A percentile compares a stretch with the other conserved stretches of the same genome.
phyloP scores from a whole-genome alignment of 306 rosid species.

The Quillaja saponaria region DNA sequence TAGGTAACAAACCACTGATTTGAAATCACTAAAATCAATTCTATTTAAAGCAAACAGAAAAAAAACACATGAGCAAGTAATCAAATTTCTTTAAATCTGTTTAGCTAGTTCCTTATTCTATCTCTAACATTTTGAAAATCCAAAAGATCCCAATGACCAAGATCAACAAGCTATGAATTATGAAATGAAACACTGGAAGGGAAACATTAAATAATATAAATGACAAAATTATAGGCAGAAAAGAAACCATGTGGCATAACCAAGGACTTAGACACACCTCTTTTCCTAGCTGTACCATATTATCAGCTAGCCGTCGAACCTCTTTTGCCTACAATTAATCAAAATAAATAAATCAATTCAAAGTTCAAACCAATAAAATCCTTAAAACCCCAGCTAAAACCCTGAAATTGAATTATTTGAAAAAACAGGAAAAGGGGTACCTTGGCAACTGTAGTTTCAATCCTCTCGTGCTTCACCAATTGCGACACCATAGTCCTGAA shows the following conservation, averaged over 20 bases:
- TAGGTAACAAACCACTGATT: no score
- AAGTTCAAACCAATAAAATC: not conserved
- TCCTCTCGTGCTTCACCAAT: slow-evolving; percentile 92
- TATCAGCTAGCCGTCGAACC: slow-evolving; percentile 83
- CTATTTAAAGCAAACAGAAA: no score
- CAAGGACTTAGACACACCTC: slow-evolving; percentile 47
- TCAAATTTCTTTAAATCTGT: no score
- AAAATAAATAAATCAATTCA: not conserved
- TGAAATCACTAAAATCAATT: no score
- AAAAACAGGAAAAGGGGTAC: slow-evolving; percentile 18
- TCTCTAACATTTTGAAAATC: not conserved
- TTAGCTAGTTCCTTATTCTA: not conserved
- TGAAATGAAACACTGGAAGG: no score
- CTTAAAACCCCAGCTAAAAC: slow-evolving; percentile 8
- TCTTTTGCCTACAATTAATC: slow-evolving; percentile 71
- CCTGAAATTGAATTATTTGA: not conserved
- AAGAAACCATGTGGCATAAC: not conserved
- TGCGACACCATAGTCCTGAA: slow-evolving; percentile 92
- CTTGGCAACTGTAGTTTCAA: slow-evolving; percentile 96
- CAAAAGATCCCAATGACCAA: not conserved
- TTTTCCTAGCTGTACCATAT: slow-evolving; percentile 92
- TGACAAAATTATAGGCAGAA: not conserved
- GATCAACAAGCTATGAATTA: not conserved
- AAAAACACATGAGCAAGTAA: not conserved
- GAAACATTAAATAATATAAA: not conserved